A percentile compares a stretch with the other conserved stretches of the same genome.
These are phyloP conservation scores for Elaphomyces granulatus DNA, from an alignment of 495 filamentous ascomycete genomes.

Conservation along the genomic window DNA sequence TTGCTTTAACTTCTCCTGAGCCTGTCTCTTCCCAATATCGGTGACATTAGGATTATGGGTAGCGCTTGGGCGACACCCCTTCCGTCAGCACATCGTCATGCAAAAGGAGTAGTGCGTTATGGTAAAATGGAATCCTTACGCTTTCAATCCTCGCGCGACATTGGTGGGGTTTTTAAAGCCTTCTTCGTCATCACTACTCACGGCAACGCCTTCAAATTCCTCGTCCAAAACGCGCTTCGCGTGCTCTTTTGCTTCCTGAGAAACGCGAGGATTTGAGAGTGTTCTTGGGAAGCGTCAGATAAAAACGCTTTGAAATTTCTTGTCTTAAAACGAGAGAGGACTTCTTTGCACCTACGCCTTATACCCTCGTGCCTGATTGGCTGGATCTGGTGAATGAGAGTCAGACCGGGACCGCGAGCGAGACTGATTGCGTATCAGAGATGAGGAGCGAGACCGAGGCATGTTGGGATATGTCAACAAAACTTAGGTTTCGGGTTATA, in stretches of 20 bases:
- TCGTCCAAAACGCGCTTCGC: background rate
- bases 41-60: conserved; percentile 5
- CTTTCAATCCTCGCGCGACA: background rate
- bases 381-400: background rate
- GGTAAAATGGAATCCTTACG: no score
- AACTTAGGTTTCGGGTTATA: no score
- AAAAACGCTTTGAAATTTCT: background rate
- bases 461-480: no score
- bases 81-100: background rate
- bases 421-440: background rate
- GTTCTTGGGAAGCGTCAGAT: background rate
- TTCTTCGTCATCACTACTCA: background rate
- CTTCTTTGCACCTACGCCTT: conserved; percentile 1
- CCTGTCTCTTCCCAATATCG: conserved; percentile 4
- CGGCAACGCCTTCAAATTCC: background rate
- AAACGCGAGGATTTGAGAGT: background rate
- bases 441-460: no score
- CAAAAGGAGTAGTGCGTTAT: no score
- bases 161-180: background rate
- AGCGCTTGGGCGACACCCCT: background rate
- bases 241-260: background rate
- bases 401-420: background rate
- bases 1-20: conserved; percentile 1
- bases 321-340: background rate
- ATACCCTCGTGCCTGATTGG: background rate